These are phyloP conservation scores for Talaromyces sp. DNA, from an alignment of 2,329 filamentous ascomycete genomes.

Conservation along the genomic window DNA sequence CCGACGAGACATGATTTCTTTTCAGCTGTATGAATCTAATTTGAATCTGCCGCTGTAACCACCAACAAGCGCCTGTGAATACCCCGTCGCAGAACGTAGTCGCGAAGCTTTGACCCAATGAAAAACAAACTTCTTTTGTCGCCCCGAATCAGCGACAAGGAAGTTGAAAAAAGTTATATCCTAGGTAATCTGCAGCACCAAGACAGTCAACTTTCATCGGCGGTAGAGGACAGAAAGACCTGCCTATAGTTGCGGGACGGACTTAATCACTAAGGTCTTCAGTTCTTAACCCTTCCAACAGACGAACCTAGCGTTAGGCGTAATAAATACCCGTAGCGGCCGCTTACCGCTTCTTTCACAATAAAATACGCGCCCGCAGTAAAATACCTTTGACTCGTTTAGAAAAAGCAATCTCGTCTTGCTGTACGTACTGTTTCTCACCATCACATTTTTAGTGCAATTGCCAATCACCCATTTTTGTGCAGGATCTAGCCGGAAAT, in stretches of 20 bases:
- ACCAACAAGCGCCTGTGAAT: not conserved
- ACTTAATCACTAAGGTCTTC: not conserved
- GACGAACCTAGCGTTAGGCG: not conserved
- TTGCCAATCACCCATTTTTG: not conserved
- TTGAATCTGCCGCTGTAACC: not conserved
- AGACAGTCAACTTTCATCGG: not conserved
- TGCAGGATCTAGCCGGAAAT: not conserved
- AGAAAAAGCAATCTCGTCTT: conserved; percentile 4
- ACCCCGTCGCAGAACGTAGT: not conserved
- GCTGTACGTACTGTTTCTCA: not conserved
- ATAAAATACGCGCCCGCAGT: not conserved
- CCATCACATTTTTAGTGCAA: not conserved
- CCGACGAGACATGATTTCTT: conserved; percentile 16
- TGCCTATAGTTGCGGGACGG: conserved; percentile 2
- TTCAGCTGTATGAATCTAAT: not conserved
- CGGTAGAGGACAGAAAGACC: not conserved
- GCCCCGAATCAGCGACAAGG: not conserved
- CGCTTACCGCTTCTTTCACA: conserved; percentile 4
- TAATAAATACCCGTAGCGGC: not conserved
- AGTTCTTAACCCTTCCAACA: not conserved
- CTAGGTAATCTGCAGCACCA: not conserved
- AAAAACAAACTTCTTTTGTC: not conserved
- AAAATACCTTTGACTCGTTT: not conserved
- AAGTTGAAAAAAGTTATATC: not conserved
- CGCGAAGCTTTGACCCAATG: not conserved